These are phyloP conservation scores for Orychophragmus violaceus DNA, from an alignment of 345 rosid genomes.

Conservation along the genomic window DNA sequence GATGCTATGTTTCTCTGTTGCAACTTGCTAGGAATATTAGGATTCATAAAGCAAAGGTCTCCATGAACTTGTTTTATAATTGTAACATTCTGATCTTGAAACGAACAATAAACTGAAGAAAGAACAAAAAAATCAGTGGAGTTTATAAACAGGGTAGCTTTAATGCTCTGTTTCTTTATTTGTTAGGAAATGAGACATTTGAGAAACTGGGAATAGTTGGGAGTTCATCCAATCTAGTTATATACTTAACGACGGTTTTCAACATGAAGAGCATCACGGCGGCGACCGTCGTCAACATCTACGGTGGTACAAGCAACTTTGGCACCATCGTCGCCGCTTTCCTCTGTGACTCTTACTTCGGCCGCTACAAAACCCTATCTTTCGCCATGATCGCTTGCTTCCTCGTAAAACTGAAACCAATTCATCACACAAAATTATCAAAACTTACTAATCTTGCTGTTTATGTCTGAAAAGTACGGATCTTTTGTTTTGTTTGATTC, in stretches of 20 bases:
- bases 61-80: background rate
- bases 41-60: too few relatives aligned
- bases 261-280: constrained; percentile 65
- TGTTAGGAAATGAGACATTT: constrained; percentile 26
- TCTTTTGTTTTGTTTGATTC: background rate
- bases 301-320: constrained; percentile 52
- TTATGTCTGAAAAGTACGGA: background rate
- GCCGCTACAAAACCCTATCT: constrained; percentile 57
- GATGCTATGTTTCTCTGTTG: too few relatives aligned
- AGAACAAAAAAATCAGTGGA: too few relatives aligned
- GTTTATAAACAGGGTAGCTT: background rate
- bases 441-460: background rate
- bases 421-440: background rate
- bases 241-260: constrained; percentile 52
- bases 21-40: too few relatives aligned
- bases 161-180: background rate
- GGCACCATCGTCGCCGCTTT: constrained; percentile 63
- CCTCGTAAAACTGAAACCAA: constrained; percentile 37
- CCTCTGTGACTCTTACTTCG: constrained; percentile 60
- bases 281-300: constrained; percentile 44
- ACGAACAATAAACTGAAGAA: background rate
- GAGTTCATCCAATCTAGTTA: constrained; percentile 40
- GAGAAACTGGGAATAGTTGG: constrained; percentile 66
- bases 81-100: background rate
- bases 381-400: constrained; percentile 52